Evolutionary conservation across 73 alveolate species (phyloP).

Genomic region (Blepharisma stoltei): DNA sequence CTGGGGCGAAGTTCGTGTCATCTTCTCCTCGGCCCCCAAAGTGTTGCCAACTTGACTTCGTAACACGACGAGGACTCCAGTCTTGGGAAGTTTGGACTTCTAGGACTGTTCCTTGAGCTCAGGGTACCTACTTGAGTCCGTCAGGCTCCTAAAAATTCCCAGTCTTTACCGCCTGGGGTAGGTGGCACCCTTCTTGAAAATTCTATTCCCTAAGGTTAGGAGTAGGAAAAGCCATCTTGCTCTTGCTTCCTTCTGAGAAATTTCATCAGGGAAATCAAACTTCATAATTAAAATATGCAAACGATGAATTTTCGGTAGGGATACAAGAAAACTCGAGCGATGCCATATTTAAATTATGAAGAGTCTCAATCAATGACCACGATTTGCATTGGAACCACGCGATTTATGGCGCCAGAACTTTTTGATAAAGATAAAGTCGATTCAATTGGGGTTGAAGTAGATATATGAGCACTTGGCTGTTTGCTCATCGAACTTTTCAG

Average conservation of each 20-base stretch:
- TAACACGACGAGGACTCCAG: background rate
- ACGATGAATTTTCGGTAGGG: too few species aligned
- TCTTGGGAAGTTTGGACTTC: background rate
- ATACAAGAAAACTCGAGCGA: too few species aligned
- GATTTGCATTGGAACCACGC: slow-evolving; percentile 96
- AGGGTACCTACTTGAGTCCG: too few species aligned
- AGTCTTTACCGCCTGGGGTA: too few species aligned
- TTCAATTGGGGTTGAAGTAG: slow-evolving; percentile 30
- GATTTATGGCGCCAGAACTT: slow-evolving; percentile 99
- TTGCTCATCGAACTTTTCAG: slow-evolving; percentile 20
- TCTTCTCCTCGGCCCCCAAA: background rate
- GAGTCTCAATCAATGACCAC: slow-evolving; percentile 61
- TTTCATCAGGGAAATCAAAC: too few species aligned
- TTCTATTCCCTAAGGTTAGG: too few species aligned
- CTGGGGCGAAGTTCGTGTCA: background rate
- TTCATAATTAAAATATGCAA: too few species aligned
- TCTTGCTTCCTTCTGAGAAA: too few species aligned
- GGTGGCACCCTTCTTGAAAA: too few species aligned
- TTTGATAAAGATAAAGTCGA: slow-evolving; percentile 61
- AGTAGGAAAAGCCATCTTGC: background rate
- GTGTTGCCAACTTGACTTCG: background rate
- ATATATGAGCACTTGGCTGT: slow-evolving; percentile 28
- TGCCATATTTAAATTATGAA: too few species aligned
- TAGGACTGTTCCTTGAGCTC: too few species aligned
- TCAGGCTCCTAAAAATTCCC: too few species aligned